Conservation (phyloP, 202 grass and related monocot genomes). For the Setaria viridis region DNA sequence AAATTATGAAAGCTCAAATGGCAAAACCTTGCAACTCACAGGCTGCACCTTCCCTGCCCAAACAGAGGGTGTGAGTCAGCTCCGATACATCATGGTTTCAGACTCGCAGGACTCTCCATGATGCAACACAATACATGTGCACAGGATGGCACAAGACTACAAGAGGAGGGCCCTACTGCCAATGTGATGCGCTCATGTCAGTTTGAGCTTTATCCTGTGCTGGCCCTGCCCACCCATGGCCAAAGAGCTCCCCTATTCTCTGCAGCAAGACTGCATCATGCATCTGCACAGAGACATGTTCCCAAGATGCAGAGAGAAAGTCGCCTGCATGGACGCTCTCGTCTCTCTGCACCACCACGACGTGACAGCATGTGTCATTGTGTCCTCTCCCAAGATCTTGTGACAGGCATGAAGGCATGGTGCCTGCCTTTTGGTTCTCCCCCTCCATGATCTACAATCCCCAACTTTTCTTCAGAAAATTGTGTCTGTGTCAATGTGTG, state of each 20-base stretch:
- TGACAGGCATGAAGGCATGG: not conserved
- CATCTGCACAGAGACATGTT: constrained; percentile 43
- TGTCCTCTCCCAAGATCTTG: constrained; percentile 54
- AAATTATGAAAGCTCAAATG: not conserved
- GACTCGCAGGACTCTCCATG: not conserved
- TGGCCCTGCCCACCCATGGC: constrained; percentile 7
- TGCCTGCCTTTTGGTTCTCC: not conserved
- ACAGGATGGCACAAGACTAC: not conserved
- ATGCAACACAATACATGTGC: constrained; percentile 6
- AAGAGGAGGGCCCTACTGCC: constrained; percentile 4
- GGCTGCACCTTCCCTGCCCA: not conserved
- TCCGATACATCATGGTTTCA: constrained; percentile 7
- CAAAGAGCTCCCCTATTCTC: not conserved
- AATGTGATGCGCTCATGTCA: constrained; percentile 38
- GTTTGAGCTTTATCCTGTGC: constrained; percentile 33
- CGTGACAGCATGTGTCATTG: constrained; percentile 53
- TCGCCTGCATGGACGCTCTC: constrained; percentile 31
- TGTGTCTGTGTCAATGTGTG: not conserved
- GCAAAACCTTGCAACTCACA: not conserved
- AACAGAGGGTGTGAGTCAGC: not conserved
- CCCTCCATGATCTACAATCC: not conserved
- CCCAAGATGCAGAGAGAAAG: constrained; percentile 52
- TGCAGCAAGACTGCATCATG: constrained; percentile 28
- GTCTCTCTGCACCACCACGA: not conserved
- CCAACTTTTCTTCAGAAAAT: constrained; percentile 17